phyloP scores from a whole-genome alignment of 2,329 filamentous ascomycete genomes.

The Alternaria solani region DNA sequence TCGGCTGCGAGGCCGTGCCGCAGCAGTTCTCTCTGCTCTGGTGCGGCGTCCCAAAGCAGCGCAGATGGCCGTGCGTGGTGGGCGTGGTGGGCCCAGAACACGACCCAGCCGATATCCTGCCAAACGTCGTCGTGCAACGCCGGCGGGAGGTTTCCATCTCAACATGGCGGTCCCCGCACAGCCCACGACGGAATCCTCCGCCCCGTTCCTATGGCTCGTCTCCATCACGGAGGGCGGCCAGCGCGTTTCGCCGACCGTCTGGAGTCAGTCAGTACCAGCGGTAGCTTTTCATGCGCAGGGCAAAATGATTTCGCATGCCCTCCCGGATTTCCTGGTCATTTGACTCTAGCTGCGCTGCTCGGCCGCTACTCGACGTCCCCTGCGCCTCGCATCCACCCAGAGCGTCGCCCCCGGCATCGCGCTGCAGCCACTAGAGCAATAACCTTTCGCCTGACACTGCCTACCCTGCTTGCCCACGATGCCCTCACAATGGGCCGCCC shows the following conservation, averaged over 20 bases:
- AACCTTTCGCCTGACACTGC: slow-evolving; percentile 27
- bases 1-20: slow-evolving; percentile 17
- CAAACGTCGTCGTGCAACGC: slow-evolving; percentile 27
- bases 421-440: slow-evolving; percentile 30
- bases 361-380: slow-evolving; percentile 2
- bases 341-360: slow-evolving; percentile 11
- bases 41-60: slow-evolving; percentile 23
- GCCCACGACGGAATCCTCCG: slow-evolving; percentile 15
- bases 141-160: slow-evolving; percentile 12
- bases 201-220: slow-evolving; percentile 15
- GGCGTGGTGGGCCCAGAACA: slow-evolving; percentile 17
- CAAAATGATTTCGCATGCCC: slow-evolving; percentile 19
- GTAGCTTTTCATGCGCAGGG: slow-evolving; percentile 15
- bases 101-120: not conserved
- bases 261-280: slow-evolving; percentile 17
- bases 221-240: slow-evolving; percentile 33
- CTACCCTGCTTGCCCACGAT: slow-evolving; percentile 27
- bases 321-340: slow-evolving; percentile 12
- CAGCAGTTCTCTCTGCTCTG: slow-evolving; percentile 4
- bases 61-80: not conserved
- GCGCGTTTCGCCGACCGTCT: slow-evolving; percentile 37
- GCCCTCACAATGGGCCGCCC: slow-evolving; percentile 19
- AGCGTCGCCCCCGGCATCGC: slow-evolving; percentile 19
- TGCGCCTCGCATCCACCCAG: slow-evolving; percentile 18
- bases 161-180: slow-evolving; percentile 21